A percentile compares a stretch with the other conserved stretches of the same genome.
These are phyloP conservation scores for Crotalaria pallida DNA, from an alignment of 306 rosid genomes.

Conservation along the genomic window DNA sequence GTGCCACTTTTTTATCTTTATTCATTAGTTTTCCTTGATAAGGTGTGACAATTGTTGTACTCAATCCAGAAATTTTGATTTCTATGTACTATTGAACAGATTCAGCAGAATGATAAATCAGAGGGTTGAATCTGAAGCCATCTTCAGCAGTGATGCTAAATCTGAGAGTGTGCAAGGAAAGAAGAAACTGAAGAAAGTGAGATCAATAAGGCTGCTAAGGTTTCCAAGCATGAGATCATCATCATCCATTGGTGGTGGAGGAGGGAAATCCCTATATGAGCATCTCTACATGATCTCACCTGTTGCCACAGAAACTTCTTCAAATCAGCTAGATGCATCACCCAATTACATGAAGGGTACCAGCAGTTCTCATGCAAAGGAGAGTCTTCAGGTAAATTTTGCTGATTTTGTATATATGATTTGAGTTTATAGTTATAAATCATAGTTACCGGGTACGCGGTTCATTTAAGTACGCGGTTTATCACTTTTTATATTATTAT, in stretches of 20 bases:
- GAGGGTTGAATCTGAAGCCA: slow-evolving; percentile 19
- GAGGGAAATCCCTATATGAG: slow-evolving; percentile 27
- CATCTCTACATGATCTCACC: slow-evolving; percentile 17
- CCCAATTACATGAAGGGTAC: slow-evolving; percentile 55
- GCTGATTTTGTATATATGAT: neutral
- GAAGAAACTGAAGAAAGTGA: slow-evolving; percentile 51
- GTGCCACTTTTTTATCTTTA: neutral
- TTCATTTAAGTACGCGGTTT: too few relatives aligned
- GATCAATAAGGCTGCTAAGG: slow-evolving; percentile 55
- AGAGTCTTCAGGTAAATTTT: slow-evolving; percentile 46
- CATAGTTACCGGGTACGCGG: too few relatives aligned
- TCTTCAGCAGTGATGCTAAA: neutral
- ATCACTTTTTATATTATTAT: too few relatives aligned
- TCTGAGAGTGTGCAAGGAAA: slow-evolving; percentile 25
- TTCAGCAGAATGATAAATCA: slow-evolving; percentile 17
- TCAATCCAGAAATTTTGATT: neutral
- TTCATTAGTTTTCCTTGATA: neutral
- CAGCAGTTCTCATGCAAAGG: slow-evolving; percentile 50
- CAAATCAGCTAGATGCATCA: slow-evolving; percentile 33
- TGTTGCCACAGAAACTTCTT: slow-evolving; percentile 22
- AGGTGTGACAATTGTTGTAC: neutral
- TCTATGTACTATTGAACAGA: neutral
- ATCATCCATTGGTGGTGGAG: slow-evolving; percentile 34
- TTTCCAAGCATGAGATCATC: slow-evolving; percentile 45
- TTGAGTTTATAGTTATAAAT: slow-evolving; percentile 1